phyloP scores from a whole-genome alignment of 768 basidiomycete genomes.

The Calocybe gangraenosa region DNA sequence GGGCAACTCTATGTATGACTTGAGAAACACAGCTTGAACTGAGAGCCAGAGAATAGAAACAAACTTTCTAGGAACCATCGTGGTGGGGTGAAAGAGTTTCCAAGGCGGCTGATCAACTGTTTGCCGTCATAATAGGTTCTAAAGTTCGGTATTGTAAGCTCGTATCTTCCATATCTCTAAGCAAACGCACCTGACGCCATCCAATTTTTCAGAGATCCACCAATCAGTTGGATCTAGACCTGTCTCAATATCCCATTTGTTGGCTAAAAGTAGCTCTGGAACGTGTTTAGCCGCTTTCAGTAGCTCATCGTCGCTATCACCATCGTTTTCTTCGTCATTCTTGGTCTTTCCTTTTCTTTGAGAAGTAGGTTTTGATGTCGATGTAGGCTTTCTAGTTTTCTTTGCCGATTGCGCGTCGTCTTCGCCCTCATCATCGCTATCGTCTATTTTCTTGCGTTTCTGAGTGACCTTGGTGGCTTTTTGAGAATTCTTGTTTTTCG shows the following conservation, averaged over 20 bases:
- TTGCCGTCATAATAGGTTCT: slow-evolving; percentile 55
- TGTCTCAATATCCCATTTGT: slow-evolving; percentile 52
- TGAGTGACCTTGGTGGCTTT: slow-evolving; percentile 16
- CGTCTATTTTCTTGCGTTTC: slow-evolving; percentile 22
- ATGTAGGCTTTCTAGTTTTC: slow-evolving; percentile 10
- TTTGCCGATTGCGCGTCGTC: slow-evolving; percentile 13
- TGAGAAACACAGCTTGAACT: not conserved
- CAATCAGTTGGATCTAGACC: slow-evolving; percentile 54
- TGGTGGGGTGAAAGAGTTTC: slow-evolving; percentile 55
- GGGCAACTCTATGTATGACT: slow-evolving; percentile 38
- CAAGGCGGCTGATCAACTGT: slow-evolving; percentile 49
- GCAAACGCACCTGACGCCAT: slow-evolving; percentile 50
- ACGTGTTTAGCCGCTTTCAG: slow-evolving; percentile 24
- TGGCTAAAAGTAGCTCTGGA: slow-evolving; percentile 48
- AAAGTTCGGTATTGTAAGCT: not conserved
- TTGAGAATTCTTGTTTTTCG: slow-evolving; percentile 20
- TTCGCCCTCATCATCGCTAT: slow-evolving; percentile 15
- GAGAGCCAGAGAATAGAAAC: slow-evolving; percentile 13
- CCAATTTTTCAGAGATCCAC: slow-evolving; percentile 62
- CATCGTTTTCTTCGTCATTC: slow-evolving; percentile 25
- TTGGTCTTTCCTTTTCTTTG: slow-evolving; percentile 21
- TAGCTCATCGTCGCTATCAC: slow-evolving; percentile 5
- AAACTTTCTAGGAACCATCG: slow-evolving; percentile 54
- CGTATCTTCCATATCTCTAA: not conserved
- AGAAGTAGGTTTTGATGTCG: slow-evolving; percentile 3